Evolutionary conservation across 345 rosid genomes (phyloP), one percentile per base, ranked within the genome.

Genomic region (Citrus medica): DNA sequence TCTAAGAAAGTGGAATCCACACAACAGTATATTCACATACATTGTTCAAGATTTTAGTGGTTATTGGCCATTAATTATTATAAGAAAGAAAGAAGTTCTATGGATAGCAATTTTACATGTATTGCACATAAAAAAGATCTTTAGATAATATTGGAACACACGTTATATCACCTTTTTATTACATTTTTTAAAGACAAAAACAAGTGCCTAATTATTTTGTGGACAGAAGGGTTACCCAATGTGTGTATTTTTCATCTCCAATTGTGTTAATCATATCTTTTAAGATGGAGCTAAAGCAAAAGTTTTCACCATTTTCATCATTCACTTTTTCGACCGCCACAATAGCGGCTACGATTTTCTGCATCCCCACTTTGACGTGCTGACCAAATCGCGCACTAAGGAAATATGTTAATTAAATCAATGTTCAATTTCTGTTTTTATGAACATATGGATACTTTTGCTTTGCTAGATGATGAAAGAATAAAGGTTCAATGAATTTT

Each of bases 351-450:
- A 19, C 60, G 73, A 25, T 48, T 48, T 28, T 27, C 37, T 27
- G 60, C 73, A 46, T 69, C 60, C 42, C n/a, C 27, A 35, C 9
- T 17, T 22, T 67, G 53, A 46, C 30, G 30, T 14, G 38, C 35
- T 27, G 25, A 69, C 73, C 35, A 70, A 48, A 70, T 35, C 73
- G 37, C 73, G 60, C 73, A 70, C 73, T 70, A 17, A 17, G 37
- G 19, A 68, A 30, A 27, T 7, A 17, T 53, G 51, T 70, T 1
- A 48, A 28, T 32, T 32, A 32, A 70, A 48, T 70, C 58, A 69
- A 42, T 53, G 58, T 53, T 53, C 8, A 19, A 53, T 53, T 53
- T 42, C 56, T 25, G 6, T 13, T 35, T 22, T 22, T 35, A 4
- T 67, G 70, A 67, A 37, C 70, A 37, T 33, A 22, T 37, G n/a